Base-by-base conservation (phyloP, 1,284 basidiomycete species). In the Cryptococcus floricola region DNA sequence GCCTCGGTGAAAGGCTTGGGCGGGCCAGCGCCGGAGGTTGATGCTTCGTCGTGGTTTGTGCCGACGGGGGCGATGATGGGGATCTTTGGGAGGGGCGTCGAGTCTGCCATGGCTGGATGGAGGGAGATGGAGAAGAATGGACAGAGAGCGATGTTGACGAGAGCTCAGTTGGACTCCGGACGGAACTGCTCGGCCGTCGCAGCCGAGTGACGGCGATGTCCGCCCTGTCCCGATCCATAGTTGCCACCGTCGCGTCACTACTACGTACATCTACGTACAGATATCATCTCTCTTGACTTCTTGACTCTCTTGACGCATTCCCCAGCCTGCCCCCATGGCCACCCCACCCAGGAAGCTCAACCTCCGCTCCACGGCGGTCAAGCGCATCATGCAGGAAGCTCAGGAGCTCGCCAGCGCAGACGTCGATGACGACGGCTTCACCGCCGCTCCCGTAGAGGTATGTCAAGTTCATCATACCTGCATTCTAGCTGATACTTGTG, bases 381-480 rank as follows among this genome's bases (percentile, higher is more conserved):
- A 96, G 80, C 86, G 95, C 47, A 96, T 98, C 64, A 89, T 98
- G 85, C 91, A 92, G 73, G 94, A 98, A 78, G 94, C 93, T 4
- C 81, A 85, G 59, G 94, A 98, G 73, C 83, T 96, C 8, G 84
- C 86, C 6, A 83, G n/a, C 10, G 52, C 61, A 1, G 61, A 71
- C 48, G 61, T 66, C 3, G 59, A 71, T 7, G 68, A 68, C 25
- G 69, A 71, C 50, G 73, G 70, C 23, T 76, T 76, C 54, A 59
- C 69, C 4, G 94, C 93, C 9, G 85, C 84, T 0, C 94, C 94
- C 3, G 79, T 95, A 14, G 94, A 96, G 83, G 89, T 91, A 58
- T 51, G 83, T 76, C 45, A 18, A 18, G 16, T 41, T 19, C 31
- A 16, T 27, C 12, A 13, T 25, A 41, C 4, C 13, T 48, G 62